These are phyloP conservation scores for Wickerhamiella kurtzmanii DNA, from an alignment of 805 yeast genomes.

Conservation along the genomic window DNA sequence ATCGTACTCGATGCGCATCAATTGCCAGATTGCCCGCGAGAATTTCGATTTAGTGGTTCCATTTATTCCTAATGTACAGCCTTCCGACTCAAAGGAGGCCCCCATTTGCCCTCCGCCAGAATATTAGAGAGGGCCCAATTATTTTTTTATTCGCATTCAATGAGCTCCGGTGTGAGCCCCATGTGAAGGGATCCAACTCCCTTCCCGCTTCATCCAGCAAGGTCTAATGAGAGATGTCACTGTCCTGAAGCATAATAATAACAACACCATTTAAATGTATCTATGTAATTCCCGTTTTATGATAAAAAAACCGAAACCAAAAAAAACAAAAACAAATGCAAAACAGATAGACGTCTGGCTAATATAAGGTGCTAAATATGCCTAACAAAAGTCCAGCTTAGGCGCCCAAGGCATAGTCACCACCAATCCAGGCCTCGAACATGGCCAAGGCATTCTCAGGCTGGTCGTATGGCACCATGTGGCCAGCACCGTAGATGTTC, in stretches of 20 bases:
- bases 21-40: neutral
- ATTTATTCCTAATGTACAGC: neutral
- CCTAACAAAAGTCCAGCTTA: neutral
- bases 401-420: slow-evolving; percentile 33
- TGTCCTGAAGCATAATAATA: too few species aligned
- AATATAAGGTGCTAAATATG: neutral
- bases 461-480: slow-evolving; percentile 88
- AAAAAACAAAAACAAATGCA: neutral
- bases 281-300: too few species aligned
- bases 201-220: neutral
- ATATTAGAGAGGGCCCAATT: too few species aligned
- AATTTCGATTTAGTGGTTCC: neutral
- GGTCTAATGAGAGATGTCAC: too few species aligned
- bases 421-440: slow-evolving; percentile 77
- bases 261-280: too few species aligned
- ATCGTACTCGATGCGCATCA: neutral
- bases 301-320: too few species aligned
- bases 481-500: slow-evolving; percentile 77
- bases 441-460: slow-evolving; percentile 71
- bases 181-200: neutral
- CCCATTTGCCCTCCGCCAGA: neutral
- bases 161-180: too few species aligned
- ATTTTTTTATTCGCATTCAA: too few species aligned
- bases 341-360: neutral
- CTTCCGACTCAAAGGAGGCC: neutral